These are phyloP conservation scores for Cordyceps javanica DNA, from an alignment of 2,329 filamentous ascomycete species.

Conservation along the genomic window DNA sequence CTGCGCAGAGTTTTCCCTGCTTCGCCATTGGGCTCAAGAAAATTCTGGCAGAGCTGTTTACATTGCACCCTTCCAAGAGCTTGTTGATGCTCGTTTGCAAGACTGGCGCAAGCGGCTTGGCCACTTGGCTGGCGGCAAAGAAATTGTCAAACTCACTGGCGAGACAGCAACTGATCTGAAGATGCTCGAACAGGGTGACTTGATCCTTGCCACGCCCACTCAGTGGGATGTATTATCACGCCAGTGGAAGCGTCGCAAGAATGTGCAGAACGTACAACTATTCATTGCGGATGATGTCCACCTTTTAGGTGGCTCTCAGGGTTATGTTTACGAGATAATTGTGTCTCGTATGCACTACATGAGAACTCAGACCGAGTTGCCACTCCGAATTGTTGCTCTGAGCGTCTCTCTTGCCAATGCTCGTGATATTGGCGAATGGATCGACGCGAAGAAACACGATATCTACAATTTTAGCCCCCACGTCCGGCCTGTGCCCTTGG, in stretches of 20 bases:
- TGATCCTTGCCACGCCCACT: constrained; percentile 84
- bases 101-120: constrained; percentile 80
- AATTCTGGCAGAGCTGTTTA: constrained; percentile 74
- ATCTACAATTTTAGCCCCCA: constrained; percentile 98
- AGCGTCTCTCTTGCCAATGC: constrained; percentile 92
- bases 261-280: constrained; percentile 81
- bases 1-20: constrained; percentile 87
- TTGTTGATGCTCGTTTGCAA: constrained; percentile 73
- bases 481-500: constrained; percentile 79
- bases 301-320: constrained; percentile 77
- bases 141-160: constrained; percentile 86
- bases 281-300: constrained; percentile 96
- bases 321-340: constrained; percentile 90
- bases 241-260: constrained; percentile 95
- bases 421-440: constrained; percentile 93
- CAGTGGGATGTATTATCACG: constrained; percentile 97
- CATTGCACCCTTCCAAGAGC: constrained; percentile 88
- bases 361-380: constrained; percentile 75
- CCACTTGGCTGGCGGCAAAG: constrained; percentile 72
- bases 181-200: constrained; percentile 76
- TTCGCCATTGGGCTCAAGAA: constrained; percentile 70
- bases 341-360: constrained; percentile 99
- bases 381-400: constrained; percentile 80
- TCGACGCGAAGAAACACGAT: constrained; percentile 94
- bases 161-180: constrained; percentile 89